Evolutionary conservation across 495 filamentous ascomycete genomes (phyloP).

Genomic region (Neurospora sp.): DNA sequence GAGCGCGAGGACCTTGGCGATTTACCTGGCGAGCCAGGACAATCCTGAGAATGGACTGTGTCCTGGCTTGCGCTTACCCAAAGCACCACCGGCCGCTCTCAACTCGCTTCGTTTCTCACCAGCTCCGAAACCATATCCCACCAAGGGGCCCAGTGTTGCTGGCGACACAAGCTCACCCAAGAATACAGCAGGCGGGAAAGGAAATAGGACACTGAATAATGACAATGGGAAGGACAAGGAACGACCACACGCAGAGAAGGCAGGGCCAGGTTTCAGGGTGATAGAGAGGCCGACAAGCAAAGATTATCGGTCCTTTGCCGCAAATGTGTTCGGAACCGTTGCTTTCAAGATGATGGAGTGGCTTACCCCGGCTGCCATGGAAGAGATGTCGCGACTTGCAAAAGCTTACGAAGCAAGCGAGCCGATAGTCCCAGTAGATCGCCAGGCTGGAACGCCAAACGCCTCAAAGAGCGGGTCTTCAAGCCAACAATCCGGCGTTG

Average conservation of each 20-base stretch:
- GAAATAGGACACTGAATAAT: not conserved
- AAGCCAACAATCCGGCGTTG: not conserved
- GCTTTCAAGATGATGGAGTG: slow-evolving; percentile 74
- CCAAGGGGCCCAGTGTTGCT: slow-evolving; percentile 1
- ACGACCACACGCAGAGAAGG: slow-evolving; percentile 3
- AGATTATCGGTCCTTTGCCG: slow-evolving; percentile 77
- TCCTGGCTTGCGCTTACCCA: slow-evolving; percentile 35
- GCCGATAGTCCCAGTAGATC: not conserved
- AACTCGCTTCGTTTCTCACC: slow-evolving; percentile 29
- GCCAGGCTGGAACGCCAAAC: not conserved
- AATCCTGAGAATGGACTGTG: slow-evolving; percentile 69
- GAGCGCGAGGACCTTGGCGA: slow-evolving; percentile 69
- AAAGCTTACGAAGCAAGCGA: slow-evolving; percentile 3
- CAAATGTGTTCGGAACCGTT: slow-evolving; percentile 69
- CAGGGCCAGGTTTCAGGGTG: slow-evolving; percentile 16
- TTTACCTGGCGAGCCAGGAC: slow-evolving; percentile 68
- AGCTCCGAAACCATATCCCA: slow-evolving; percentile 13
- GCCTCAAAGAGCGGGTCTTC: not conserved
- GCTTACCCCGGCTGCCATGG: slow-evolving; percentile 48
- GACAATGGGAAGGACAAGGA: not conserved
- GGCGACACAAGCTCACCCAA: slow-evolving; percentile 3
- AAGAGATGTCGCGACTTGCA: slow-evolving; percentile 28
- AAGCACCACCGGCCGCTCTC: slow-evolving; percentile 27
- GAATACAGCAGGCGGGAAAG: not conserved
- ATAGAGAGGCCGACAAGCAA: slow-evolving; percentile 46